These are phyloP conservation scores for Starmerella ratchasimensis DNA, from an alignment of 805 yeast species.

Conservation along the genomic window DNA sequence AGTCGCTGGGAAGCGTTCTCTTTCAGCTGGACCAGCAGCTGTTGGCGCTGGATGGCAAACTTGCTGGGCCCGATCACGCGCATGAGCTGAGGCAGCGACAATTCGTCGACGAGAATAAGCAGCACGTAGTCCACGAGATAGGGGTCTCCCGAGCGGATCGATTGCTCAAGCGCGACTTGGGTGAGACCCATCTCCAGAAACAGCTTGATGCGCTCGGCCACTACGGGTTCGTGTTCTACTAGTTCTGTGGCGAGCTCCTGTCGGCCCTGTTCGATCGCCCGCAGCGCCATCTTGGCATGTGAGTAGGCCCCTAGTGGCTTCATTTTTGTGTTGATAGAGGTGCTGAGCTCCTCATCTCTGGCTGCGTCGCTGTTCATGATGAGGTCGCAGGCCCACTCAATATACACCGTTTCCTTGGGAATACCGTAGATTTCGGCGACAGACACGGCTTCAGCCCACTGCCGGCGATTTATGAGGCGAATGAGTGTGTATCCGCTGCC, in stretches of 20 bases:
- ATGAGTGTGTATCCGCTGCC: constrained; percentile 46
- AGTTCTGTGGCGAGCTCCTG: constrained; percentile 49
- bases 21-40: constrained; percentile 22
- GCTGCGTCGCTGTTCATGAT: constrained; percentile 36
- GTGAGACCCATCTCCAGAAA: constrained; percentile 60
- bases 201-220: constrained; percentile 46
- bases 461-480: constrained; percentile 43
- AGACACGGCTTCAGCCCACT: constrained; percentile 49
- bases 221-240: constrained; percentile 52
- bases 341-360: constrained; percentile 47
- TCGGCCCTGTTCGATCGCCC: constrained; percentile 76
- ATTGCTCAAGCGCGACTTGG: constrained; percentile 52
- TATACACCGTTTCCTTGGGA: constrained; percentile 42
- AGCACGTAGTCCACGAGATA: constrained; percentile 50
- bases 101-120: constrained; percentile 37
- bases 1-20: constrained; percentile 29
- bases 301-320: constrained; percentile 34
- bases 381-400: constrained; percentile 70
- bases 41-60: constrained; percentile 32
- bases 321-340: constrained; percentile 37
- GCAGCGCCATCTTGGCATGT: constrained; percentile 43
- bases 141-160: constrained; percentile 46
- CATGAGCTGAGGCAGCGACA: constrained; percentile 56
- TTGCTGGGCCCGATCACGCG: constrained; percentile 41
- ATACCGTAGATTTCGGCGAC: constrained; percentile 39